Percentiles rank a stretch among this genome's conserved stretches.
These are phyloP conservation scores for Axilococcus clingmanii DNA, from an alignment of 139 green algal genomes.

Conservation along the genomic window DNA sequence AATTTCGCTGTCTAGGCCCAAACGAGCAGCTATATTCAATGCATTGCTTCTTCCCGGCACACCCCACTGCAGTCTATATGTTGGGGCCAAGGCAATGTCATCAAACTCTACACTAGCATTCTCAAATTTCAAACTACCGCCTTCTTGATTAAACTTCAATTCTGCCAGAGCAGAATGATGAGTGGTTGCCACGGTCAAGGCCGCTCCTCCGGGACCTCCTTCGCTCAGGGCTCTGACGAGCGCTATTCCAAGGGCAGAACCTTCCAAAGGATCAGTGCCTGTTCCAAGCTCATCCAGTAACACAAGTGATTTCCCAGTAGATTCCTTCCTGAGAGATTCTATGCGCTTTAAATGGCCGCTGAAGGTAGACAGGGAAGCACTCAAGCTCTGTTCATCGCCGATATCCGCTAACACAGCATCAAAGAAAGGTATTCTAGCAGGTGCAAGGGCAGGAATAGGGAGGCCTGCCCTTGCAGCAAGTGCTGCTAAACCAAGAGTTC, in stretches of 20 bases:
- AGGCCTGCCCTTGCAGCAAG: constrained; percentile 74
- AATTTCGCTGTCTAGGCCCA: constrained; percentile 55
- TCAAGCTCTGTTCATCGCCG: constrained; percentile 68
- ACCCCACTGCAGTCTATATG: constrained; percentile 80
- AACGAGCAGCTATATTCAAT: constrained; percentile 65
- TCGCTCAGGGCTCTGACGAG: constrained; percentile 51
- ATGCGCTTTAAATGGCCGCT: constrained; percentile 68
- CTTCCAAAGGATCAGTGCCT: constrained; percentile 87
- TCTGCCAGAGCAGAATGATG: constrained; percentile 44
- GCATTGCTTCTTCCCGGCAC: constrained; percentile 71
- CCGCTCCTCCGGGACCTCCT: constrained; percentile 39
- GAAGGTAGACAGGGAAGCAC: constrained; percentile 90
- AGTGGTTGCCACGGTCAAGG: constrained; percentile 71
- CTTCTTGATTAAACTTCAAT: constrained; percentile 71
- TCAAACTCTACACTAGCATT: constrained; percentile 88
- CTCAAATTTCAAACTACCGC: constrained; percentile 44
- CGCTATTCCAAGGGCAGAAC: constrained; percentile 76
- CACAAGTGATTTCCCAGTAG: constrained; percentile 64
- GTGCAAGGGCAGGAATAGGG: constrained; percentile 55
- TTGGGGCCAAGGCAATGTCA: constrained; percentile 58
- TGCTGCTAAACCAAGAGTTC: constrained; percentile 70
- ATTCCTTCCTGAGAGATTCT: constrained; percentile 47
- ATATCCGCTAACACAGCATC: constrained; percentile 82
- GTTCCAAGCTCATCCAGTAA: constrained; percentile 94
- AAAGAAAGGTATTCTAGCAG: constrained; percentile 59